phyloP scores from a whole-genome alignment of 192 early-diverging fungal species.

The Coemansia sp. region DNA sequence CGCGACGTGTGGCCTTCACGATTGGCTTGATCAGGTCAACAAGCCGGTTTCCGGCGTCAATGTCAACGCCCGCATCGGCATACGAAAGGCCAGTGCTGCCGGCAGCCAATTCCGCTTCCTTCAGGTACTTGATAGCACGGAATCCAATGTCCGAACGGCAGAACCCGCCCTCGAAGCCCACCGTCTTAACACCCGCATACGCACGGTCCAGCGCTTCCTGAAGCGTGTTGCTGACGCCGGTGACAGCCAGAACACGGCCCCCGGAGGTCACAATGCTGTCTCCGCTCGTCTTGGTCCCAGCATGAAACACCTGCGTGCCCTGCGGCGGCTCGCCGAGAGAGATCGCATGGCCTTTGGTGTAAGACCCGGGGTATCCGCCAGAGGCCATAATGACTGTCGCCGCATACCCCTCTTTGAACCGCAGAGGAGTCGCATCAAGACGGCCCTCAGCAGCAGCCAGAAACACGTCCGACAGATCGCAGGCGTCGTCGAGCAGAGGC shows the following conservation, averaged over 20 bases:
- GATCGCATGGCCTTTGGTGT: slow-evolving; percentile 81
- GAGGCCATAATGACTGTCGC: slow-evolving; percentile 93
- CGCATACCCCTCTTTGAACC: slow-evolving; percentile 72
- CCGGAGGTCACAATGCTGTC: slow-evolving; percentile 78
- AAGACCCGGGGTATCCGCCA: slow-evolving; percentile 87
- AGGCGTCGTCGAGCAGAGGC: slow-evolving; percentile 80
- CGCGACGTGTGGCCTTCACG: slow-evolving; percentile 87
- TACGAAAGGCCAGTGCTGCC: slow-evolving; percentile 75
- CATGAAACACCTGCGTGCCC: slow-evolving; percentile 81
- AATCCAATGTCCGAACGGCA: slow-evolving; percentile 94
- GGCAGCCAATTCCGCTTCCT: slow-evolving; percentile 20
- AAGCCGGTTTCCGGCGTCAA: slow-evolving; percentile 93
- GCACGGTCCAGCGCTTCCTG: slow-evolving; percentile 77
- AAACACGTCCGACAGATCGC: slow-evolving; percentile 86
- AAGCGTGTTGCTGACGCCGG: slow-evolving; percentile 74
- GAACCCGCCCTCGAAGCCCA: slow-evolving; percentile 87
- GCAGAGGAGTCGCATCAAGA: slow-evolving; percentile 81
- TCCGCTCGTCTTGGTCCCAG: slow-evolving; percentile 71
- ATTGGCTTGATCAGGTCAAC: slow-evolving; percentile 95
- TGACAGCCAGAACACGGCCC: slow-evolving; percentile 94
- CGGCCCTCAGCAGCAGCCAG: slow-evolving; percentile 86
- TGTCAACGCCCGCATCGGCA: slow-evolving; percentile 92
- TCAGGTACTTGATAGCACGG: slow-evolving; percentile 58
- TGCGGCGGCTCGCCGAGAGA: slow-evolving; percentile 54
- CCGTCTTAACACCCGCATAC: slow-evolving; percentile 63